Base-by-base conservation (phyloP, 1,284 basidiomycete species). In the Ceraceosorus guamensis region DNA sequence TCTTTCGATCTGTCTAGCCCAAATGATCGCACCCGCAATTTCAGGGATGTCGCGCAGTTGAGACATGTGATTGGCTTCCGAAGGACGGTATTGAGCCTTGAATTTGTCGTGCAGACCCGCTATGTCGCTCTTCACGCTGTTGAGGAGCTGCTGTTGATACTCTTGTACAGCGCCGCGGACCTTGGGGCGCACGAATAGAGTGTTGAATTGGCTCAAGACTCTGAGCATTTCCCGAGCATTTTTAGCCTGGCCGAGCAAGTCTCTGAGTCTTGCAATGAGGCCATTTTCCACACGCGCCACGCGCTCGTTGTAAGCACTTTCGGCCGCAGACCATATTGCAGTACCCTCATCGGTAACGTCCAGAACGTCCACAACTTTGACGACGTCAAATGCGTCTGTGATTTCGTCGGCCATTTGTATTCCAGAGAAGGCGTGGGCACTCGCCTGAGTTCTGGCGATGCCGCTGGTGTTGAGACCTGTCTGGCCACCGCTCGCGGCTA, bases 181-280 rank as follows among this genome's bases (percentile, higher is more conserved):
- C 57, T 97, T 97, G n/a, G 92, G 93, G 59, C 95, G 83, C 35
- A 98, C 92, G 75, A 99, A 97, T 35, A 98, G 80, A 1, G 89
- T 89, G 77, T 98, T 97, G 81, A 97, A 98, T 78, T 95, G 95
- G 5, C 90, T 93, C 78, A 99, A 93, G 48, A 97, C 93, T 53
- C 92, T 84, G 79, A 99, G 97, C 92, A 97, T 98, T 79, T 97
- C 93, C 73, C 95, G 93, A 2, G 95, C 93, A 72, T 95, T 97
- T 50, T 90, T 82, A 31, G 93, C 92, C 8, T 90, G 93, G n/a
- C 89, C 95, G 18, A 98, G 82, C 57, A 90, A 82, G 76, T 96
- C 91, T 37, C 92, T 83, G 52, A 99, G 78, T 30, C 89, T 82
- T 5, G 92, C 89, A 76, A 98, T 98, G 75, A 98, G 96, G 76